Percentiles rank a stretch among this genome's conserved stretches.
Conservation (phyloP, 208 protist species). For the Leishmania aethiopica region DNA sequence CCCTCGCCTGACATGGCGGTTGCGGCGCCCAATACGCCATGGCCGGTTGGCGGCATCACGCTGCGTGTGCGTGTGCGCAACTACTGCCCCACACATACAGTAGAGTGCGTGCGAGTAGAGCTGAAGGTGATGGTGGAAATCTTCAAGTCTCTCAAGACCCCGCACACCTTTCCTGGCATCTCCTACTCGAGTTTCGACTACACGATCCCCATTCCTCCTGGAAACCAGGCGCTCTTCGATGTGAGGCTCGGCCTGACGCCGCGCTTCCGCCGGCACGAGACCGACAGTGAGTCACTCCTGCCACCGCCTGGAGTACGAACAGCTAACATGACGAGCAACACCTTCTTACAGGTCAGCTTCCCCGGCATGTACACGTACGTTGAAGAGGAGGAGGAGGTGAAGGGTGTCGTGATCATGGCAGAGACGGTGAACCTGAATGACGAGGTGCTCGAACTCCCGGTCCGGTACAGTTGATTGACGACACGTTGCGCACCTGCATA, state of each 20-base stretch:
- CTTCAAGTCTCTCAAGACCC: constrained; percentile 64
- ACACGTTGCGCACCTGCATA: not conserved
- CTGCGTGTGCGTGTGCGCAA: constrained; percentile 58
- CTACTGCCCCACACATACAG: constrained; percentile 29
- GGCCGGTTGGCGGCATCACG: constrained; percentile 45
- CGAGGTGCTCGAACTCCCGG: constrained; percentile 55
- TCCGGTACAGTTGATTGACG: constrained; percentile 43
- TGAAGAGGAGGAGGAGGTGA: constrained; percentile 57
- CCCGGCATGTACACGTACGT: constrained; percentile 56
- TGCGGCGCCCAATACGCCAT: constrained; percentile 35
- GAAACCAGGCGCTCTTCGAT: constrained; percentile 46
- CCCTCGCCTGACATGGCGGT: constrained; percentile 7
- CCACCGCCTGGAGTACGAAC: constrained; percentile 62
- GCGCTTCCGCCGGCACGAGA: constrained; percentile 48
- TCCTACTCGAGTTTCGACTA: constrained; percentile 60
- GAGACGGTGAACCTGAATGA: constrained; percentile 57
- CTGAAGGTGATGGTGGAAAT: constrained; percentile 53
- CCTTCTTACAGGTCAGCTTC: constrained; percentile 53
- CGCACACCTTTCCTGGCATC: constrained; percentile 38
- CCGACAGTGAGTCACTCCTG: constrained; percentile 40
- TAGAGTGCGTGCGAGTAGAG: constrained; percentile 50
- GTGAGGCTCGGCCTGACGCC: constrained; percentile 38
- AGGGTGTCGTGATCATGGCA: constrained; percentile 46
- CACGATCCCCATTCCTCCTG: constrained; percentile 44
- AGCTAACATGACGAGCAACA: constrained; percentile 47